These are phyloP conservation scores for Spinellus fusiger DNA, from an alignment of 192 early-diverging fungal genomes.

Conservation along the genomic window DNA sequence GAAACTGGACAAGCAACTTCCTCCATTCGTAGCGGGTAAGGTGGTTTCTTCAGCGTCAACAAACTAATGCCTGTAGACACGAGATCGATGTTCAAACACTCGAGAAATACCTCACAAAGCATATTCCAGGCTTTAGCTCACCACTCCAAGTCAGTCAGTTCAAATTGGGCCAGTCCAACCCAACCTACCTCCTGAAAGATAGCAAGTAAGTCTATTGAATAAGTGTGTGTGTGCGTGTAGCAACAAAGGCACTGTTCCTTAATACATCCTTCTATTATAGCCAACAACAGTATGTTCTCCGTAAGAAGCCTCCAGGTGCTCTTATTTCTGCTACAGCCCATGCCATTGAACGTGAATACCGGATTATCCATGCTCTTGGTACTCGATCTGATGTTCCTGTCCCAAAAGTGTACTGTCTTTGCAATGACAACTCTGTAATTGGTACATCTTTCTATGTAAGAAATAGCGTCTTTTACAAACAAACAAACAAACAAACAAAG, in stretches of 20 bases:
- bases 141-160: conserved; percentile 82
- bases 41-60: background rate
- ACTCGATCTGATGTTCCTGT: conserved; percentile 77
- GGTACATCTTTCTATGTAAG: conserved; percentile 91
- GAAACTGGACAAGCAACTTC: conserved; percentile 25
- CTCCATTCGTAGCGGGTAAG: conserved; percentile 24
- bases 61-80: conserved; percentile 22
- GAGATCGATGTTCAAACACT: conserved; percentile 58
- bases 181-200: conserved; percentile 83
- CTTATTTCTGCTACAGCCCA: conserved; percentile 85
- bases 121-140: conserved; percentile 43
- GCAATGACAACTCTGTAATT: conserved; percentile 76
- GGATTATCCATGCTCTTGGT: conserved; percentile 72
- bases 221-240: background rate
- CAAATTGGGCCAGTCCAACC: conserved; percentile 89
- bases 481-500: background rate
- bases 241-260: background rate
- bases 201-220: conserved; percentile 42
- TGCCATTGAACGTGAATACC: conserved; percentile 88
- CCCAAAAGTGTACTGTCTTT: conserved; percentile 80
- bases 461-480: too few species aligned
- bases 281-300: conserved; percentile 65
- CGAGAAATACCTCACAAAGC: conserved; percentile 49
- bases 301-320: conserved; percentile 88
- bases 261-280: conserved; percentile 28